Evolutionary conservation across 2,329 filamentous ascomycete genomes (phyloP).

Genomic region (Colletotrichum simmondsii): DNA sequence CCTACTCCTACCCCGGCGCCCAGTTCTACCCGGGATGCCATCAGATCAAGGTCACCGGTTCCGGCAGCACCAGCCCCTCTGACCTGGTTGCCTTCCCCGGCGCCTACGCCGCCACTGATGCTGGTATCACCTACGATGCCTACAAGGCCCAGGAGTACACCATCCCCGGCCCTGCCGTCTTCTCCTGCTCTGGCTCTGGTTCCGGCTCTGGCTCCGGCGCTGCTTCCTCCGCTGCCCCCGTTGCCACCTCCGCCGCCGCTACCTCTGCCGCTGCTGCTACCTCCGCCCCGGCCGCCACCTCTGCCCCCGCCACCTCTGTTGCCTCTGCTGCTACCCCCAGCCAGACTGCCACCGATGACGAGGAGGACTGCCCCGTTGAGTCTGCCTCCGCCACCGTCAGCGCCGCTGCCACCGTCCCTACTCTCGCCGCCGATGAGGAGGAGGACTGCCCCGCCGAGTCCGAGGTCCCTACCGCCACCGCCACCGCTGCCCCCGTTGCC

Average conservation of each 20-base stretch:
- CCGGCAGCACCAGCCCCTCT: constrained; percentile 50
- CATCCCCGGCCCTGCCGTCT: constrained; percentile 59
- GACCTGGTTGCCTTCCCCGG: constrained; percentile 59
- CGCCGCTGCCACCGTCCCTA: constrained; percentile 4
- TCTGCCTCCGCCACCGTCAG: neutral
- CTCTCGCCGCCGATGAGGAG: constrained; percentile 11
- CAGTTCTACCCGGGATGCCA: constrained; percentile 66
- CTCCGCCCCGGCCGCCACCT: constrained; percentile 2
- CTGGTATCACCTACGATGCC: constrained; percentile 59
- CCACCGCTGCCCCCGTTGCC: constrained; percentile 11
- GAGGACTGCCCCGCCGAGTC: constrained; percentile 28
- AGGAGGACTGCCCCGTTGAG: constrained; percentile 12
- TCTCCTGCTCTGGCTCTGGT: constrained; percentile 48
- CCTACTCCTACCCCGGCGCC: constrained; percentile 56
- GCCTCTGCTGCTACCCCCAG: constrained; percentile 6
- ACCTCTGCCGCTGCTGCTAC: neutral
- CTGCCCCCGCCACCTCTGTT: constrained; percentile 4
- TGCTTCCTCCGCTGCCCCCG: constrained; percentile 2
- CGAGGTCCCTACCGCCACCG: neutral
- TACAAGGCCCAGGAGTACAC: constrained; percentile 57
- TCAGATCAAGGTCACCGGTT: constrained; percentile 60
- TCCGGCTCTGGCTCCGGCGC: constrained; percentile 23
- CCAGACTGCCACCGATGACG: neutral
- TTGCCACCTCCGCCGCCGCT: constrained; percentile 6
- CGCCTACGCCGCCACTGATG: constrained; percentile 56